These are phyloP conservation scores for Melastoma malabathricum DNA, from an alignment of 345 rosid genomes.

Conservation along the genomic window DNA sequence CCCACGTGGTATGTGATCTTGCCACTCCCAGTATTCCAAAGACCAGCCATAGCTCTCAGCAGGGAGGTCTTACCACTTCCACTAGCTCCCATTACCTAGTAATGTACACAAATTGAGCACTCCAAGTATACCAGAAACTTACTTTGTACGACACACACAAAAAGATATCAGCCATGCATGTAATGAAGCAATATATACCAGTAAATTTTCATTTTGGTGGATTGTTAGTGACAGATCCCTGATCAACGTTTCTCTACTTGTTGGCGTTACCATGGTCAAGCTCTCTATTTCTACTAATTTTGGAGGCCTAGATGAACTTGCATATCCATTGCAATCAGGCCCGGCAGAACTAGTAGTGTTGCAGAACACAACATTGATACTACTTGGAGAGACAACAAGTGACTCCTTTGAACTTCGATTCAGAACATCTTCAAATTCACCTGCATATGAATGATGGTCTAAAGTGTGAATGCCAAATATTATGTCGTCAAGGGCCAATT, in stretches of 20 bases:
- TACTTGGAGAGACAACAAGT: conserved; percentile 27
- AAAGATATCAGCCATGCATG: no score
- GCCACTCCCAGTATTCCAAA: conserved; percentile 81
- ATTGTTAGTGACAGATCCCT: conserved; percentile 46
- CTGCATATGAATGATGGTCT: conserved; percentile 27
- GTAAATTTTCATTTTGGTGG: conserved; percentile 51
- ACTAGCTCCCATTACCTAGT: conserved; percentile 82
- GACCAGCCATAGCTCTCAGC: conserved; percentile 90
- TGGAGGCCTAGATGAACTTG: conserved; percentile 12
- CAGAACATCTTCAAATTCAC: conserved; percentile 86
- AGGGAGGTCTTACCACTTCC: conserved; percentile 95
- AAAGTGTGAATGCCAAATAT: no score
- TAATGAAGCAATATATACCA: conserved; percentile 32
- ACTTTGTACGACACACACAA: not conserved
- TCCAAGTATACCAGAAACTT: not conserved
- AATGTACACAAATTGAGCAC: conserved; percentile 8
- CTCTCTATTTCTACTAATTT: conserved; percentile 48
- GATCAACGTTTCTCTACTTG: conserved; percentile 54
- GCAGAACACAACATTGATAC: conserved; percentile 43
- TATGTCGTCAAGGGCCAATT: no score
- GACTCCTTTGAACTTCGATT: conserved; percentile 32
- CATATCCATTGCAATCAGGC: conserved; percentile 45
- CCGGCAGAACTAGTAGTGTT: conserved; percentile 13
- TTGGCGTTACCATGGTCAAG: conserved; percentile 69
- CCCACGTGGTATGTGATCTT: conserved; percentile 56